Base-by-base conservation (phyloP, 164 flowering plant genomes). In the Tetracentron sinense region DNA sequence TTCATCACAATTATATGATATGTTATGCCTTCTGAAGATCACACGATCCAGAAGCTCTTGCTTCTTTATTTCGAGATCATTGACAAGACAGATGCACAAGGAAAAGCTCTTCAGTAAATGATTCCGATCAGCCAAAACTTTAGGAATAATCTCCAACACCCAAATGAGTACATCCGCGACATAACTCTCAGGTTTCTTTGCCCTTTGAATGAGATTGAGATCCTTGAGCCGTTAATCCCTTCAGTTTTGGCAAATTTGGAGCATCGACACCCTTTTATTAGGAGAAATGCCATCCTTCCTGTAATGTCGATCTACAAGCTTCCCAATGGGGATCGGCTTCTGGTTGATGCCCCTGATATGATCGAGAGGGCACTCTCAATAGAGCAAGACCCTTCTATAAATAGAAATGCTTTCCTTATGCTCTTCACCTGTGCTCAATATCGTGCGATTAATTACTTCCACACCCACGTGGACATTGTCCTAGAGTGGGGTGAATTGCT, bases 141-240 rank as follows among this genome's bases (percentile, higher is more conserved):
- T 30, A 77, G 96, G 62, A 89, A 93, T 72, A 88, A 93, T 75
- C 83, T 93, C 28, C 90, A 87, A 66, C 90, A 85, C 55, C 95
- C 98, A 0, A 93, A 93, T 70, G 98, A 93, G 71, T 93, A 87
- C 70, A 82, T 93, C 20, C 92, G 98, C 7, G 97, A 96, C 27
- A 95, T 87, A 2, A 86, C 98, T 0, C 75, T 93, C 27, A 74
- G 98, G 63, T 90, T 90, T 60, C 84, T 93, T 6, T 87, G 98
- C 67, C 88, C 92, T 0, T 63, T 93, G 61, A 84, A 72, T 42
- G 93, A 93, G 75, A 63, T 76, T 3, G 98, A 93, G 75, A 82
- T 92, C 29, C 71, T 92, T 49, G 98, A 92, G 77, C 98, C 98
- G 0, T 64, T 92, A 74, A 84, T 90, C 59, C 96, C 97, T 1